Base-by-base conservation (phyloP, 2,329 filamentous ascomycete species). In the Aureobasidium subglaciale region DNA sequence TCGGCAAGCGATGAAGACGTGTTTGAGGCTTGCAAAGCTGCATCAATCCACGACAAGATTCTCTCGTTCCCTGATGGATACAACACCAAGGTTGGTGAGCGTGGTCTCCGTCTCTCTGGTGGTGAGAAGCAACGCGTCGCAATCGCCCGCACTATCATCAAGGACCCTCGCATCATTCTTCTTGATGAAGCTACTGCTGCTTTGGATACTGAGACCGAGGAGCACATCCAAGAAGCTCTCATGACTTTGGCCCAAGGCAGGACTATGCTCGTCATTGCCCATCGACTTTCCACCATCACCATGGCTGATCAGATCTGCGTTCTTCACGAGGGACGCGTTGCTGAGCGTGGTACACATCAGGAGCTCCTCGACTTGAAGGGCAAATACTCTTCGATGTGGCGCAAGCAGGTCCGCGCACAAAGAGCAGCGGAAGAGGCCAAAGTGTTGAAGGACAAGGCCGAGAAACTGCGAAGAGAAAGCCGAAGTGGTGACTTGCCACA, bases 231-330 rank as follows among this genome's bases (percentile, higher is more conserved):
- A 71, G 82, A 86, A 58, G 90, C 91, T 32, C 81, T 99, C 29
- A 85, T 85, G 57, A 89, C 82, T 13, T 82, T 97, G 43, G 88
- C 89, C 15, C 78, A 86, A 62, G 91, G 90, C 48, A 87, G 93
- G 43, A 99, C 93, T 1, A 86, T 96, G 75, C 82, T 99, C 59
- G 90, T 97, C 50, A 97, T 99, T 73, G 93, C 93, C 75, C 90
- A 84, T 75, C 74, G 78, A 37, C 71, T 81, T 24, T 79, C 76
- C 57, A 81, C 78, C 15, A 79, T 81, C 59, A 78, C 74, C 24
- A 73, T 75, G 61, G 78, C 78, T 37, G 78, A 81, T 56, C 77
- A 80, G 59, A 81, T 81, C 48, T 70, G 81, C 7, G 78, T 80
- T 5, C 67, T 81, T 46, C 74, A 80, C 60, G 74, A 78, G 60